These are phyloP conservation scores for Plasmodium blacklocki DNA, from an alignment of 169 alveolate genomes.

Conservation along the genomic window DNA sequence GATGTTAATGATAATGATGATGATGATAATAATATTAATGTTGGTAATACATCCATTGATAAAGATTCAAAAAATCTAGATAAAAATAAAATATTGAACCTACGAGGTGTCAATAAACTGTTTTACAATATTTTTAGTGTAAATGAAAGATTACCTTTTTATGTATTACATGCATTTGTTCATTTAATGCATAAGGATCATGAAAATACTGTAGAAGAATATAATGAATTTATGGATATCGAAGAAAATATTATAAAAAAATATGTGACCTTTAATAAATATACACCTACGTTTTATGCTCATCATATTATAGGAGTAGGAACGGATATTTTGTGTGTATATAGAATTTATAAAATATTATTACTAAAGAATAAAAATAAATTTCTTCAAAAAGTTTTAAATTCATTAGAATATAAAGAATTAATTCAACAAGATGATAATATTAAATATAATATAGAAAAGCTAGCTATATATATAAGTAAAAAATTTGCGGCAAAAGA, in stretches of 20 bases:
- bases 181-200: conserved; percentile 70
- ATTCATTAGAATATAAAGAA: conserved; percentile 24
- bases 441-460: conserved; percentile 1
- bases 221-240: conserved; percentile 58
- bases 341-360: conserved; percentile 48
- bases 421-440: not conserved
- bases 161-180: conserved; percentile 61
- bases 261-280: conserved; percentile 38
- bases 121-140: conserved; percentile 36
- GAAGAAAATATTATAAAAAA: conserved; percentile 41
- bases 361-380: conserved; percentile 6
- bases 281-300: conserved; percentile 42
- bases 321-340: conserved; percentile 43
- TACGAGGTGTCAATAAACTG: conserved; percentile 51
- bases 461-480: conserved; percentile 55
- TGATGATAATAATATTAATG: not conserved
- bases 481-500: conserved; percentile 71
- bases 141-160: conserved; percentile 44
- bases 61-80: not conserved
- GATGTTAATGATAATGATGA: not conserved
- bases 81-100: not conserved
- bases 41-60: not conserved
- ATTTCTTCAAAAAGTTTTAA: conserved; percentile 47
- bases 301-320: conserved; percentile 62
- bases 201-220: conserved; percentile 40